Conservation (phyloP, 192 early-diverging fungal genomes). For the Diversispora epigaea region DNA sequence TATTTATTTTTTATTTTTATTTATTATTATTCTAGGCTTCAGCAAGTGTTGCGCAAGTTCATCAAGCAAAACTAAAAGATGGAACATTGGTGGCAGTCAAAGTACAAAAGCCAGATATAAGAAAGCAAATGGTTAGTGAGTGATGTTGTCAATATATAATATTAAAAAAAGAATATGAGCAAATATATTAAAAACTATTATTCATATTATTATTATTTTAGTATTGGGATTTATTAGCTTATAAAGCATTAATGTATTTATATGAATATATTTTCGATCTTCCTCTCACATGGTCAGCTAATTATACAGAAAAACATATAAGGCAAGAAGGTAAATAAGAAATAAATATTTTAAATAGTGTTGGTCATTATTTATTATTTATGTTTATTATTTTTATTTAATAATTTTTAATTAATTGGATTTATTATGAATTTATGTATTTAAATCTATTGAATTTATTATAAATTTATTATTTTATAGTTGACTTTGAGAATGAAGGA, state of each 20-base stretch:
- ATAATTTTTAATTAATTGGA: too few relatives aligned
- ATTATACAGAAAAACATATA: conserved; percentile 71
- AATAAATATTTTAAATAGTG: neutral
- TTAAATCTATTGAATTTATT: too few relatives aligned
- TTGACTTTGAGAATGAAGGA: conserved; percentile 87
- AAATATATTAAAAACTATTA: too few relatives aligned
- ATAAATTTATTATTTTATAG: conserved; percentile 14
- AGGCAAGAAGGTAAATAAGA: conserved; percentile 56
- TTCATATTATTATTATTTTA: neutral
- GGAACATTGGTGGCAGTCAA: conserved; percentile 84
- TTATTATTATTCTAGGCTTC: conserved; percentile 40
- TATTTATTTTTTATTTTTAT: too few relatives aligned
- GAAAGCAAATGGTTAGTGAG: conserved; percentile 69
- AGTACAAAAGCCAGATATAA: conserved; percentile 90
- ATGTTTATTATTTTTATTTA: too few relatives aligned
- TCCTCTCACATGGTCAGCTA: conserved; percentile 75
- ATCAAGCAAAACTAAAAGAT: conserved; percentile 70
- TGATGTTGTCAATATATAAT: neutral
- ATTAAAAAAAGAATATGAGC: too few relatives aligned
- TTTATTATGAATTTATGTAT: too few relatives aligned
- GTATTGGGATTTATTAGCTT: conserved; percentile 74
- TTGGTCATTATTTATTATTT: neutral
- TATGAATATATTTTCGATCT: conserved; percentile 82
- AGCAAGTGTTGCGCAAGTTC: conserved; percentile 95
- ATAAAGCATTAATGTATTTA: conserved; percentile 56